Evolutionary conservation across 2,329 filamentous ascomycete species (phyloP), one percentile per base, ranked within the genome.

Genomic region (Ceratocystiopsis sp.): DNA sequence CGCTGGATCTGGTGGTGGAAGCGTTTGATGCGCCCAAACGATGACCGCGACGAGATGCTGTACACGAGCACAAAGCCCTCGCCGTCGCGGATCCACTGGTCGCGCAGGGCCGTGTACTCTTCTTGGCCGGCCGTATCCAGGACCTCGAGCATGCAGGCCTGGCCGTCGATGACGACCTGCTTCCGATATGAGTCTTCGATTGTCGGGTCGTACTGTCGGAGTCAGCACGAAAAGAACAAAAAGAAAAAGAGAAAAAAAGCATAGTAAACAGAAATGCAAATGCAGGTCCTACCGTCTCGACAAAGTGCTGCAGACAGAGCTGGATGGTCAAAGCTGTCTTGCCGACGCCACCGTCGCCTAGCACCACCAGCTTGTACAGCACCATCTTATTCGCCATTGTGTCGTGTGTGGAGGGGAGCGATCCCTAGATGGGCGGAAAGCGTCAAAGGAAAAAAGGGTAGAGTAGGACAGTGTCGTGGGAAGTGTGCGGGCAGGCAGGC

Each of bases 41-140:
- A 96, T 33, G 87, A 87, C 55, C 91, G 81, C 42, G 89, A 96
- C 14, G 91, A 94, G 63, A 98, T 96, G 67, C 86, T 94, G 69
- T 98, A 96, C 51, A 98, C 91, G 48, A 98, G 72, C 29, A 98
- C 84, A 59, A 96, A 96, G 17, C 91, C 91, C 61, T 98, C 91
- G 52, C 91, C 89, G 58, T 96, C 89, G 54, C 91, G 78, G 60
- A 96, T 96, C 89, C 89, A 96, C 67, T 96, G 91, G 61, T 96
- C 91, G 57, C 91, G 75, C 55, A 96, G 68, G 39, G 91, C 91
- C 50, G 89, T 95, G 64, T 96, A 98, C 66, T 98, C 91, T 66
- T 98, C 91, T 62, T 98, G 91, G 45, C 91, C 91, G 42, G 91
- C 91, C 43, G 91, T 98, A 65, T 98, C 91, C 55, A 95, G 75